These are phyloP conservation scores for Hamigera avellanea DNA, from an alignment of 495 filamentous ascomycete genomes.

Conservation along the genomic window DNA sequence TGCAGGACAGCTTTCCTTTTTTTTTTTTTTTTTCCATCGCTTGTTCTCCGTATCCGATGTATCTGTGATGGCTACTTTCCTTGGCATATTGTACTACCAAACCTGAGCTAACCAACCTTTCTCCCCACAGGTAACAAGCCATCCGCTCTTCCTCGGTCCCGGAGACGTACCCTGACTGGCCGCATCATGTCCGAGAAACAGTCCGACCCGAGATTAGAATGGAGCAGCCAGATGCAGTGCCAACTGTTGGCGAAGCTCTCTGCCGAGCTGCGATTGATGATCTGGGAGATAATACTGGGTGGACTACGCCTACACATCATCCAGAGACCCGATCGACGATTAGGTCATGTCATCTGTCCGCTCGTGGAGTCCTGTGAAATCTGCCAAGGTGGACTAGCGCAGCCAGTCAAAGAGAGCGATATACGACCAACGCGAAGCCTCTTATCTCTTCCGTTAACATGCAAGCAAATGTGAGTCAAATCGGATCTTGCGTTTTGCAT, in stretches of 20 bases:
- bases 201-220: conserved; percentile 5
- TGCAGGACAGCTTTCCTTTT: too few species aligned
- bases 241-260: conserved; percentile 28
- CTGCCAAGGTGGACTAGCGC: conserved; percentile 21
- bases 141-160: conserved; percentile 11
- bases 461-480: conserved; percentile 23
- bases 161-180: not conserved
- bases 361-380: conserved; percentile 20
- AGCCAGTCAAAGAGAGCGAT: conserved; percentile 7
- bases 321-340: conserved; percentile 20
- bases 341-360: conserved; percentile 29
- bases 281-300: conserved; percentile 33
- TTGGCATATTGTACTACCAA: too few species aligned
- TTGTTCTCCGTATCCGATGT: not conserved
- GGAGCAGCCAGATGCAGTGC: conserved; percentile 17
- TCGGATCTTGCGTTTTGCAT: too few species aligned
- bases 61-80: too few species aligned
- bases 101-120: too few species aligned
- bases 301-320: conserved; percentile 28
- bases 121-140: conserved; percentile 29
- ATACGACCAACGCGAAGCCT: too few species aligned
- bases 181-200: conserved; percentile 1
- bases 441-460: conserved; percentile 7
- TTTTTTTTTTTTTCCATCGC: too few species aligned
- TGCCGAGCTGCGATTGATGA: conserved; percentile 30